phyloP scores from a whole-genome alignment of 2,329 filamentous ascomycete species.

The Sporothrix sp. region DNA sequence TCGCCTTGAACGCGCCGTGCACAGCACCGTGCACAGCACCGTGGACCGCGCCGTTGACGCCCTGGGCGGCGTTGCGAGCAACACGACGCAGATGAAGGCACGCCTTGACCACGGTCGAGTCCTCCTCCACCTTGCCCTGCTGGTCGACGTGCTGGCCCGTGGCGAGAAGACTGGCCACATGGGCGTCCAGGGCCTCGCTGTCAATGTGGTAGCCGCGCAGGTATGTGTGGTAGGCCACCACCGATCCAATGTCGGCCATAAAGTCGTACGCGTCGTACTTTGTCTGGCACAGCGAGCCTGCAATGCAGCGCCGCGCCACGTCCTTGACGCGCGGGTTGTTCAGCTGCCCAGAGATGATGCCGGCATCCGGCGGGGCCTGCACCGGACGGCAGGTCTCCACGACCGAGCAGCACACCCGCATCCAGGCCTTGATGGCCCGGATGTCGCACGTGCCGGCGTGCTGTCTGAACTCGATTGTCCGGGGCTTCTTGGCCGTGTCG shows the following conservation, averaged over 20 bases:
- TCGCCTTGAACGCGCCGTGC: too few relatives aligned
- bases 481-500: neutral
- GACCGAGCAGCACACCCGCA: neutral
- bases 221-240: neutral
- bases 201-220: neutral
- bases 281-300: neutral
- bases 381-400: neutral
- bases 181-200: too few relatives aligned
- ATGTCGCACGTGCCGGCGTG: constrained; percentile 7
- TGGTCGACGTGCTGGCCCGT: too few relatives aligned
- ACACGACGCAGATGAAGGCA: too few relatives aligned
- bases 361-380: neutral
- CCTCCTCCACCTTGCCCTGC: too few relatives aligned
- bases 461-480: constrained; percentile 10
- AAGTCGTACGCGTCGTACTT: constrained; percentile 8
- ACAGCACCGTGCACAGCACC: too few relatives aligned
- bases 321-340: neutral
- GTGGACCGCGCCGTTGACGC: too few relatives aligned
- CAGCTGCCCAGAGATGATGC: too few relatives aligned
- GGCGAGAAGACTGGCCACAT: too few relatives aligned
- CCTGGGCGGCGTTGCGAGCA: too few relatives aligned
- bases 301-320: neutral
- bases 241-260: neutral
- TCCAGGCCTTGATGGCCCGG: neutral
- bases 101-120: too few relatives aligned